Base-by-base conservation (phyloP, 2,329 filamentous ascomycete genomes). In the Mollisiaceae sp. region DNA sequence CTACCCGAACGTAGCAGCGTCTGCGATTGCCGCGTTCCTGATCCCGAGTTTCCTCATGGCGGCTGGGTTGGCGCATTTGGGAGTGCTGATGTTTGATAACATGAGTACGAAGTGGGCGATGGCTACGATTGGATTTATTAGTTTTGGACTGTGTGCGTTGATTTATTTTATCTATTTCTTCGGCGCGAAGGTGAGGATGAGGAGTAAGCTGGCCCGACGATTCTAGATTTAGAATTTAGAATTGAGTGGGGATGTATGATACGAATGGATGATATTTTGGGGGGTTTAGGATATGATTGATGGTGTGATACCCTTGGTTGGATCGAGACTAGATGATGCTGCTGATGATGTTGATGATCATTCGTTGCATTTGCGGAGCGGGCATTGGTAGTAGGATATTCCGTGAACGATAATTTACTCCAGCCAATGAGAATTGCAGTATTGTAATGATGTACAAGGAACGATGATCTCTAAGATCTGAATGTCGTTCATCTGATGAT, bases 111-210 rank as follows among this genome's bases (percentile, higher is more conserved):
- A 72, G 45, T 80, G 79, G 79, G 79, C 79, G 2, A 77, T 81
- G 72, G 77, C 78, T 8, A 78, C 75, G 0, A 72, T 81, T 58
- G 79, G 76, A 0, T 80, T 81, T 65, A 74, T 80, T 63, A 78
- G 75, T 8, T 75, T 80, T 20, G 75, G 76, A 1, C 68, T 80
- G 4, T 79, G 80, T 9, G 77, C 73, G 2, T 65, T 80, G 62
- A 77, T 81, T 14, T 80, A 80, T 63, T 72, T 80, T 12, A 67
- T 81, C 20, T 81, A 78, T 68, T 80, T 80, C 71, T 79, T 77
- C 60, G 78, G 78, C 1, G 71, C 73, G 8, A 71, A 65, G 56
- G 72, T 80, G 61, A 71, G 78, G 59, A 68, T 58, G 41, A 71
- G 72, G 65, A 78, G 75, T 32, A 78, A 74, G 66, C 68, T 80